Evolutionary conservation across 2,329 filamentous ascomycete genomes (phyloP), one percentile per base, ranked within the genome.

Genomic region (Thelonectria discophora): DNA sequence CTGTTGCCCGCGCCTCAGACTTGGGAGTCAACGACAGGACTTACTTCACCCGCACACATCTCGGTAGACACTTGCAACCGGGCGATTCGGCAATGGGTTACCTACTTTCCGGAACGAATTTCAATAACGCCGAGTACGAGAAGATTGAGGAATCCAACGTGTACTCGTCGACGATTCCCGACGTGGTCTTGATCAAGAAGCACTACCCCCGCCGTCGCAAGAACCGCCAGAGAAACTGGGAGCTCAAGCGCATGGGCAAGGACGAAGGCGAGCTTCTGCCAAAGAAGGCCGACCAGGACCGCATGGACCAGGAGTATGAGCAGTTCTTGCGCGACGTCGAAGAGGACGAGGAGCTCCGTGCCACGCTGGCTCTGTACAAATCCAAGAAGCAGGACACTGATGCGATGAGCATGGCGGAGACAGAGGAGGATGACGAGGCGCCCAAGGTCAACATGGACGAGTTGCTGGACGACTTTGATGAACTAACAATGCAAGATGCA

Each of bases 61-160:
- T 99, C 6, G 95, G 94, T 47, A 87, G 87, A 57, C 84, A 97
- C 48, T 82, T 99, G 12, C 91, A 96, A 72, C 88, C 92, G 0
- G 95, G 95, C 55, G 95, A 99, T 80, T 94, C 92, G 0, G 95
- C 90, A 5, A 88, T 99, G 85, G 95, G 95, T n/a, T 99, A 97
- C 76, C 88, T 97, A 77, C 80, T 99, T 50, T 89, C 88, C 5
- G 94, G 93, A 51, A 89, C 93, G 56, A 97, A 97, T 77, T 97
- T 94, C 84, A 98, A 99, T 84, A 95, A 93, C 74, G 82, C 85
- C 10, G 86, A 96, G 69, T 93, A 90, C 69, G 93, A 97, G 69
- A 91, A 89, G 55, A 85, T 97, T 34, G 93, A 97, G 77, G 79
- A 85, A 52, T 93, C 89, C 55, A 88, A 88, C 76, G 88, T 89